Evolutionary conservation across 2,329 filamentous ascomycete species (phyloP).

Genomic region (Phialocephala subalpina): DNA sequence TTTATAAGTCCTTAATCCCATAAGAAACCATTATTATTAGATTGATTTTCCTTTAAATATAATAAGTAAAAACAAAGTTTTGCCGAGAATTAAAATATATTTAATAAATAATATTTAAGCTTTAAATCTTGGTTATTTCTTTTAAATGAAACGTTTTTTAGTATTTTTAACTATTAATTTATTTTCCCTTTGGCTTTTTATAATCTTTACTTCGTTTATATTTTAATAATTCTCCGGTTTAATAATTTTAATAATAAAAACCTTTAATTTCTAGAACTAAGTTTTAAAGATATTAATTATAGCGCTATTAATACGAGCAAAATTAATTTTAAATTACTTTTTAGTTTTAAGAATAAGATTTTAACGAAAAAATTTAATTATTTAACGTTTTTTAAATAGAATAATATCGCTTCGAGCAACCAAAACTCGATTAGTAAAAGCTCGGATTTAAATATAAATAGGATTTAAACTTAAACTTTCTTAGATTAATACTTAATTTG

Average conservation of each 20-base stretch:
- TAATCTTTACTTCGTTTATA: neutral
- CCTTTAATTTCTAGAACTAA: too few species aligned
- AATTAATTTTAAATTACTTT: neutral
- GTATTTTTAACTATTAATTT: too few species aligned
- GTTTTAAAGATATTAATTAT: too few species aligned
- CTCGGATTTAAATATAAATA: slow-evolving; percentile 13
- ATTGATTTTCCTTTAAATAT: too few species aligned
- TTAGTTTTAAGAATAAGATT: slow-evolving; percentile 19
- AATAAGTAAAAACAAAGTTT: too few species aligned
- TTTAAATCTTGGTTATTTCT: too few species aligned
- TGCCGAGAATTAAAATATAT: too few species aligned
- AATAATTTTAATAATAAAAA: slow-evolving; percentile 4
- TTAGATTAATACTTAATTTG: neutral
- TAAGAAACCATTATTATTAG: too few species aligned
- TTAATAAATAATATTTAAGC: too few species aligned
- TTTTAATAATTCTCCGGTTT: slow-evolving; percentile 18
- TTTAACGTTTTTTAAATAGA: slow-evolving; percentile 20
- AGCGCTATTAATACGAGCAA: too few species aligned
- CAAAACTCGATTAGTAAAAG: neutral
- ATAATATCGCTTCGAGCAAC: neutral
- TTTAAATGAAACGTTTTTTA: too few species aligned
- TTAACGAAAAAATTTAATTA: neutral
- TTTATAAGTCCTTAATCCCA: neutral
- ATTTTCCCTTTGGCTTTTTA: too few species aligned
- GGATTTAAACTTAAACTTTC: slow-evolving; percentile 8